phyloP scores from a whole-genome alignment of 129 eudicot genomes.

The Artemisia annua region DNA sequence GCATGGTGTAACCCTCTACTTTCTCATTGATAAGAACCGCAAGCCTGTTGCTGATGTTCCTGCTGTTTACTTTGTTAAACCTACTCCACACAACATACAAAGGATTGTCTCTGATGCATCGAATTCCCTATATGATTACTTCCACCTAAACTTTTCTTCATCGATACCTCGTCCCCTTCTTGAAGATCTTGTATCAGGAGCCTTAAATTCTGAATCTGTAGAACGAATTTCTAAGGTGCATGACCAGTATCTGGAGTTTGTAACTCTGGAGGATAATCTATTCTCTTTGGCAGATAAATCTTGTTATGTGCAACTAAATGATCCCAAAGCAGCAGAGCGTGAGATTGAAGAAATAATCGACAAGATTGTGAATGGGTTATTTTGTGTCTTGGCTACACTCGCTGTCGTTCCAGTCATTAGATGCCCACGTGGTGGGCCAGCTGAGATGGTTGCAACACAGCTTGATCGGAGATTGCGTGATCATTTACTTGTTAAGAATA shows the following conservation, averaged over 20 bases:
- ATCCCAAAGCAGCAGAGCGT: slow-evolving; percentile 77
- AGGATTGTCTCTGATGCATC: slow-evolving; percentile 74
- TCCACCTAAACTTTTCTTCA: slow-evolving; percentile 86
- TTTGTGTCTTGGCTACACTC: slow-evolving; percentile 89
- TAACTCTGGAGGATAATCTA: slow-evolving; percentile 75
- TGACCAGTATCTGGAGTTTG: slow-evolving; percentile 95
- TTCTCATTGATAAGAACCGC: slow-evolving; percentile 83
- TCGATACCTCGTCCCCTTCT: slow-evolving; percentile 77
- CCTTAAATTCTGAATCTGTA: slow-evolving; percentile 68
- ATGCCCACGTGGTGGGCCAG: slow-evolving; percentile 91
- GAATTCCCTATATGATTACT: slow-evolving; percentile 64
- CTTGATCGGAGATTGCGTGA: slow-evolving; percentile 88
- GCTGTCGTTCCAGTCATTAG: slow-evolving; percentile 86
- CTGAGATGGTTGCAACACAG: slow-evolving; percentile 92
- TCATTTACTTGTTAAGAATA: slow-evolving; percentile 83
- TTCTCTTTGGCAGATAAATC: slow-evolving; percentile 73
- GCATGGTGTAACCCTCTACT: slow-evolving; percentile 94
- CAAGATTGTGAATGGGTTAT: slow-evolving; percentile 79
- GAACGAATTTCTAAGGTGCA: slow-evolving; percentile 72
- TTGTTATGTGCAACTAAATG: slow-evolving; percentile 80
- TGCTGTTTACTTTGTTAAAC: slow-evolving; percentile 87
- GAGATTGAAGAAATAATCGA: slow-evolving; percentile 88
- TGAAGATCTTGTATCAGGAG: slow-evolving; percentile 82
- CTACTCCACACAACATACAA: slow-evolving; percentile 58
- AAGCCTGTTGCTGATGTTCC: slow-evolving; percentile 91